These are phyloP conservation scores for Cladosporium oxysporum DNA, from an alignment of 2,329 filamentous ascomycete genomes.

Conservation along the genomic window DNA sequence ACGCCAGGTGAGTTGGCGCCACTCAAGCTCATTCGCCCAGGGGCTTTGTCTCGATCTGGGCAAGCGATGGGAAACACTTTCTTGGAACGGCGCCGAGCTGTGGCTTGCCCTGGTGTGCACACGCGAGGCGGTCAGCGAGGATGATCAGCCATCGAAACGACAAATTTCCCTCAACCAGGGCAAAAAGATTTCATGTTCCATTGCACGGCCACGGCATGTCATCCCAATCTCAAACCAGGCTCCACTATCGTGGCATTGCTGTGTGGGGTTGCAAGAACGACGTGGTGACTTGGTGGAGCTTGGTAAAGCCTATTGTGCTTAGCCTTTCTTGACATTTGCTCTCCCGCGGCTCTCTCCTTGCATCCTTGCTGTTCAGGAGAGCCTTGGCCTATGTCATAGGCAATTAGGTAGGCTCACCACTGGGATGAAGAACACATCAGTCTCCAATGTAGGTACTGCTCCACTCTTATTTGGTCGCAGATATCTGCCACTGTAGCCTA, in stretches of 20 bases:
- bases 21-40: neutral
- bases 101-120: neutral
- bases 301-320: neutral
- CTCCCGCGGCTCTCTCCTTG: neutral
- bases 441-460: neutral
- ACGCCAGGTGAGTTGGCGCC: constrained; percentile 1
- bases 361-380: constrained; percentile 4
- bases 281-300: neutral
- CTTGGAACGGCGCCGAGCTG: neutral
- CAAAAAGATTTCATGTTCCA: neutral
- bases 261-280: constrained; percentile 2
- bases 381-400: constrained; percentile 8
- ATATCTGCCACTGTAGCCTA: neutral
- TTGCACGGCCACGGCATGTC: constrained; percentile 12
- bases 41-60: constrained; percentile 4
- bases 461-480: neutral
- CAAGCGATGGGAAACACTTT: neutral
- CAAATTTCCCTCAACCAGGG: neutral
- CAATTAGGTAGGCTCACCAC: neutral
- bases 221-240: neutral
- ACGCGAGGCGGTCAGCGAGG: constrained; percentile 3
- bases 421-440: neutral
- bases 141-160: neutral
- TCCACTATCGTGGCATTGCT: constrained; percentile 12
- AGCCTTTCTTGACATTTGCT: constrained; percentile 7